Evolutionary conservation across 2,329 filamentous ascomycete species (phyloP), one percentile per base, ranked within the genome.

Genomic region (Fusarium sp.): DNA sequence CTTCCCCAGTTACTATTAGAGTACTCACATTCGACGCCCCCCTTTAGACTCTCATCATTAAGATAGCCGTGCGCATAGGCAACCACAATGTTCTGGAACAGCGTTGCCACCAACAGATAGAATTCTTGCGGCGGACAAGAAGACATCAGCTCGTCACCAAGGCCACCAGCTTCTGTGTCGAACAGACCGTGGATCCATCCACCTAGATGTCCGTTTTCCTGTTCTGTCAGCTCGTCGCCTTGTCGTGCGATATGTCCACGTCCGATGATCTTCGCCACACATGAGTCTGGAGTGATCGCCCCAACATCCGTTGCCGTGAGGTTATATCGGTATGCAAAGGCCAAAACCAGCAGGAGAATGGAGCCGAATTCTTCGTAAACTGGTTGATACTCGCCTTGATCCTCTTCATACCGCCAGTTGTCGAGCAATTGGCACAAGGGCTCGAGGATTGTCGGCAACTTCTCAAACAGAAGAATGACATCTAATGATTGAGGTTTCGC

Each of bases 351-450:
- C 2, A 97, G 87, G 9, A 97, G 83, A 17, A 95, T 91, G 0
- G 93, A 91, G 1, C 94, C 93, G 74, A 96, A 97, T 76, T 97
- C 94, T 78, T 97, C 94, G 76, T 97, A 97, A 1, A 95, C 91
- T 0, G 94, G 94, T 79, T 96, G 94, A 76, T 95, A 95, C 79
- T 97, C 94, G 63, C 90, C 91, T 82, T 95, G 93, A 75, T 96
- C 94, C 70, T 95, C 93, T 43, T 96, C 94, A 76, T 95, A 94
- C 12, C 89, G 87, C 94, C 94, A 97, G 70, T 90, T 90, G 76
- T 97, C 94, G 14, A 97, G 86, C 12, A 96, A 85, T 25, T 91
- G 90, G 80, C 93, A 95, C 1, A 97, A 82, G 1, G 94, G 94
- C 58, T 91, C 90, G 4, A 97, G 83, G 12, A 97, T 89, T n/a